These are phyloP conservation scores for Penicillium sp. DNA, from an alignment of 2,329 filamentous ascomycete species.

Conservation along the genomic window DNA sequence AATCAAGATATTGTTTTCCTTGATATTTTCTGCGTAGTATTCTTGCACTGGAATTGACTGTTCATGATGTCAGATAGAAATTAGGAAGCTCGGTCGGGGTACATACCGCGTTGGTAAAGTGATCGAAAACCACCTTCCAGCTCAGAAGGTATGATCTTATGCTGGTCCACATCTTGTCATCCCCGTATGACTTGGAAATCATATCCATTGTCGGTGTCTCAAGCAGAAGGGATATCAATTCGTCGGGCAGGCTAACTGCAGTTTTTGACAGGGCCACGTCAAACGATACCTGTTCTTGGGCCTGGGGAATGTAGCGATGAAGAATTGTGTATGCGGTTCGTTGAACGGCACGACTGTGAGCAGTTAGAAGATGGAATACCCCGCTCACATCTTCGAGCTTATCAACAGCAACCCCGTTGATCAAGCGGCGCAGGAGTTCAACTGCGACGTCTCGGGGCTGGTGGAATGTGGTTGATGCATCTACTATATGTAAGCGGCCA, in stretches of 20 bases:
- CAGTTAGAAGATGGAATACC: constrained; percentile 73
- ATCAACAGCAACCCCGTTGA: constrained; percentile 63
- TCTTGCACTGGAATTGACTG: constrained; percentile 76
- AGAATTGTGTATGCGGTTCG: constrained; percentile 77
- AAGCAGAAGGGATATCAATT: constrained; percentile 78
- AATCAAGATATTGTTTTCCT: constrained; percentile 66
- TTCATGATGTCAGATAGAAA: constrained; percentile 23
- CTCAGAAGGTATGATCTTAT: constrained; percentile 80
- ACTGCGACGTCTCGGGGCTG: constrained; percentile 76
- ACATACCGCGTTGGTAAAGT: constrained; percentile 66
- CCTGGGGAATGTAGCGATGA: constrained; percentile 72
- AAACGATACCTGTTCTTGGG: constrained; percentile 79
- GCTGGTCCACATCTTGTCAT: constrained; percentile 63
- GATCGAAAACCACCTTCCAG: constrained; percentile 88
- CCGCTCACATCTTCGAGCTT: constrained; percentile 64
- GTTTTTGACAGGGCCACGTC: constrained; percentile 60
- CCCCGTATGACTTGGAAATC: constrained; percentile 64
- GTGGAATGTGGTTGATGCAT: constrained; percentile 53
- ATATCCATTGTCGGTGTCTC: constrained; percentile 71
- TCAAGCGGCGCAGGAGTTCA: constrained; percentile 67
- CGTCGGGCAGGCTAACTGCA: constrained; percentile 71
- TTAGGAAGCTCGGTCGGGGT: background rate
- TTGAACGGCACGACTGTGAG: constrained; percentile 73
- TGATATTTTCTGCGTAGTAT: constrained; percentile 77
- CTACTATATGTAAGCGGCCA: constrained; percentile 24